Evolutionary conservation across 108 stramenopile species (phyloP).

Genomic region (Skeletonema marinoi): DNA sequence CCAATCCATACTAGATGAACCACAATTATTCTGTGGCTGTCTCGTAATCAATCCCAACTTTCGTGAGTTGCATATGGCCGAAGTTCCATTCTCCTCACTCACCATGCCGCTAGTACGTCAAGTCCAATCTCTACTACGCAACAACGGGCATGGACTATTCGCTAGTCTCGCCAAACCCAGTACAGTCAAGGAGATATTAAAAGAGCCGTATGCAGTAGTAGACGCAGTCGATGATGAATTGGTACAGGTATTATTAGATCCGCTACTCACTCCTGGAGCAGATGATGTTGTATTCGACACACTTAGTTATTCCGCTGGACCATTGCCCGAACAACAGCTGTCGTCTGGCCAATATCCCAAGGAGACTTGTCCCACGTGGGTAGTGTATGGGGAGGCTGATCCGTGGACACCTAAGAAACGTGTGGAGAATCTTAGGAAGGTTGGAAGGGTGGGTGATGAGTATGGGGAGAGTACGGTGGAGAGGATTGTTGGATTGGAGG

Average conservation of each 20-base stretch:
- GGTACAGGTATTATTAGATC: conserved; percentile 83
- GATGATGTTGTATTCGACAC: conserved; percentile 94
- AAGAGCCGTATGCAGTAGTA: conserved; percentile 82
- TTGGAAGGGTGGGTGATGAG: conserved; percentile 26
- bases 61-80: conserved; percentile 87
- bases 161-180: conserved; percentile 76
- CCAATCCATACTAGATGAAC: conserved; percentile 86
- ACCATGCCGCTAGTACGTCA: conserved; percentile 76
- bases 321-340: conserved; percentile 94
- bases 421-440: conserved; percentile 67
- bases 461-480: conserved; percentile 50
- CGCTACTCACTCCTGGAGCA: conserved; percentile 83
- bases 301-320: conserved; percentile 91
- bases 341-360: conserved; percentile 35
- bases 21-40: conserved; percentile 70
- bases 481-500: conserved; percentile 72
- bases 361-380: conserved; percentile 71
- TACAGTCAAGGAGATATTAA: conserved; percentile 85
- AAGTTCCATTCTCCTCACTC: conserved; percentile 72
- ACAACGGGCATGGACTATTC: conserved; percentile 81
- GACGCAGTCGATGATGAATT: conserved; percentile 90
- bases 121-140: conserved; percentile 74
- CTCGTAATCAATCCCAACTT: conserved; percentile 85
- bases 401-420: conserved; percentile 89
- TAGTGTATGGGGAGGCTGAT: conserved; percentile 89